These are phyloP conservation scores for Pleurotus tuoliensis DNA, from an alignment of 768 basidiomycete genomes.

Conservation along the genomic window DNA sequence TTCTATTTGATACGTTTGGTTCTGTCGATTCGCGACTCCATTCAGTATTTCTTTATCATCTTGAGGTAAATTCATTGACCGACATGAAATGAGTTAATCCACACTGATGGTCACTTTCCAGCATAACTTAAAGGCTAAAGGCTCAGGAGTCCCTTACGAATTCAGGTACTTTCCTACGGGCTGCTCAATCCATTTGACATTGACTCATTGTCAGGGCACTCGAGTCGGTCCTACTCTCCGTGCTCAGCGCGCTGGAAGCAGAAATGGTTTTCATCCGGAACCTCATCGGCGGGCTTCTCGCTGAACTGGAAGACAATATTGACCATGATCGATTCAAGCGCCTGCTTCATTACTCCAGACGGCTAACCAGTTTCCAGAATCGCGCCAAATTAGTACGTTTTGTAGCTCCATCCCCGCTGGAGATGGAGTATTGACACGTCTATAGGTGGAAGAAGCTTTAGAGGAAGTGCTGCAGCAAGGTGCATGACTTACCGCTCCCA, in stretches of 20 bases:
- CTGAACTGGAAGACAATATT: slow-evolving; percentile 93
- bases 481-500: slow-evolving; percentile 20
- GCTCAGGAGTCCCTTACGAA: slow-evolving; percentile 76
- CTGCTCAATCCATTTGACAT: slow-evolving; percentile 11
- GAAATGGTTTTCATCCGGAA: slow-evolving; percentile 95
- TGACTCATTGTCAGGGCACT: slow-evolving; percentile 60
- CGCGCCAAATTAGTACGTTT: slow-evolving; percentile 72
- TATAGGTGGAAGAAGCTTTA: slow-evolving; percentile 81
- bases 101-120: slow-evolving; percentile 21
- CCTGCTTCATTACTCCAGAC: slow-evolving; percentile 87
- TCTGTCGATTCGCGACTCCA: slow-evolving; percentile 83
- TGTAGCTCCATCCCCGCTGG: neutral
- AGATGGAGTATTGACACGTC: neutral
- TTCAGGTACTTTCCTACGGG: slow-evolving; percentile 54
- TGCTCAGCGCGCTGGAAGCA: slow-evolving; percentile 88
- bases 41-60: slow-evolving; percentile 83
- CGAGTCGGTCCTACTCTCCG: slow-evolving; percentile 89
- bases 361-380: slow-evolving; percentile 86
- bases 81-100: neutral
- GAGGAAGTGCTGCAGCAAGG: slow-evolving; percentile 92
- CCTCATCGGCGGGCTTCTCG: slow-evolving; percentile 84
- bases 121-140: slow-evolving; percentile 81
- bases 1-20: slow-evolving; percentile 91
- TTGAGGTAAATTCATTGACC: slow-evolving; percentile 52
- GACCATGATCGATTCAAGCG: slow-evolving; percentile 93